These are phyloP conservation scores for Leccinum fallax DNA, from an alignment of 1,284 basidiomycete species.

Conservation along the genomic window DNA sequence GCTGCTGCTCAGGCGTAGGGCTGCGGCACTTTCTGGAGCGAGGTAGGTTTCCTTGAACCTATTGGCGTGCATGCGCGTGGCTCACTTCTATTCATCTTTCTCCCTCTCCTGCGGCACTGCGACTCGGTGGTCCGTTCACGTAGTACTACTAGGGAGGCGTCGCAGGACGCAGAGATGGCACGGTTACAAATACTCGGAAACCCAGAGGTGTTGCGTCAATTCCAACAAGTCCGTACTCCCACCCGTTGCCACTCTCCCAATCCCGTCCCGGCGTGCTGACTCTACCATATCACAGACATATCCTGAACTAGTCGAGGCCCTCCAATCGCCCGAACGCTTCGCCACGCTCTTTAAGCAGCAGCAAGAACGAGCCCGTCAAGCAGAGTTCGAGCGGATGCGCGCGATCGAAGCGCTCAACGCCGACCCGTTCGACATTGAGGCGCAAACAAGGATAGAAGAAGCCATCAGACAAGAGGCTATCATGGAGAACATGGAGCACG, in stretches of 20 bases:
- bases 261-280: not conserved
- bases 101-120: not conserved
- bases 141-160: slow-evolving; percentile 48
- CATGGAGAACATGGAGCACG: slow-evolving; percentile 89
- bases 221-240: slow-evolving; percentile 59
- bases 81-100: not conserved
- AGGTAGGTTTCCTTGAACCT: slow-evolving; percentile 46
- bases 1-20: slow-evolving; percentile 66
- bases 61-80: not conserved
- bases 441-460: slow-evolving; percentile 93
- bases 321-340: slow-evolving; percentile 70
- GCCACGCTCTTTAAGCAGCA: slow-evolving; percentile 71
- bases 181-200: slow-evolving; percentile 86
- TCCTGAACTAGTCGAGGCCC: slow-evolving; percentile 82
- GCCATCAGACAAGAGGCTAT: slow-evolving; percentile 90
- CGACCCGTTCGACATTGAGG: slow-evolving; percentile 90
- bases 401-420: slow-evolving; percentile 76
- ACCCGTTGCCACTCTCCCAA: not conserved
- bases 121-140: not conserved
- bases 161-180: slow-evolving; percentile 88
- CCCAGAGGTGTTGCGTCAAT: slow-evolving; percentile 74
- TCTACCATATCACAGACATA: slow-evolving; percentile 55
- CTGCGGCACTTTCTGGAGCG: slow-evolving; percentile 52
- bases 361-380: slow-evolving; percentile 55
- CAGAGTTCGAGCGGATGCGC: slow-evolving; percentile 57